Evolutionary conservation across 2,329 filamentous ascomycete genomes (phyloP).

Genomic region (Neurospora sp.): DNA sequence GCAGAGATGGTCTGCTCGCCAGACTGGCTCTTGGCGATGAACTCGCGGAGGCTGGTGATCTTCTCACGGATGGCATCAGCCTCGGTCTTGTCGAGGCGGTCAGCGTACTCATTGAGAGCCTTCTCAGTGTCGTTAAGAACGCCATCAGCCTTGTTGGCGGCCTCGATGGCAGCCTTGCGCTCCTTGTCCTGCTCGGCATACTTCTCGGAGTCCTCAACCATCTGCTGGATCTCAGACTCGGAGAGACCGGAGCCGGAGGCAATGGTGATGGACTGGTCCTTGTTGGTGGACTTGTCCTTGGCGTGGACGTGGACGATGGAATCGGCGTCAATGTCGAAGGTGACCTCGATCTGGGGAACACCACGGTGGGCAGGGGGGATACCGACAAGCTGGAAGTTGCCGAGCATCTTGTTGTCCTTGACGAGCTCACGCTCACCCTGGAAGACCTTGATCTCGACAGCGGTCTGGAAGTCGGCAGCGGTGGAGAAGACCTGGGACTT

Average conservation of each 20-base stretch:
- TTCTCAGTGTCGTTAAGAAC: slow-evolving; percentile 97
- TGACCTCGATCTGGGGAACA: slow-evolving; percentile 94
- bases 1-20: slow-evolving; percentile 80
- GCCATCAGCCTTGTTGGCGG: slow-evolving; percentile 93
- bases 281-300: slow-evolving; percentile 98
- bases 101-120: slow-evolving; percentile 91
- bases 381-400: slow-evolving; percentile 98
- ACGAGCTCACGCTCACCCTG: slow-evolving; percentile 99
- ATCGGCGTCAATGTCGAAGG: slow-evolving; percentile 97
- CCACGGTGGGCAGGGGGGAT: slow-evolving; percentile 94
- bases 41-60: slow-evolving; percentile 75
- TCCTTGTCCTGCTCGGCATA: slow-evolving; percentile 93
- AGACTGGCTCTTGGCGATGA: slow-evolving; percentile 87
- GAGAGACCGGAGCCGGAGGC: slow-evolving; percentile 95
- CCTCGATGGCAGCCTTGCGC: slow-evolving; percentile 89
- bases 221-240: slow-evolving; percentile 86
- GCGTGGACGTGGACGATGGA: slow-evolving; percentile 96
- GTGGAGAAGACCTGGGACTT: slow-evolving; percentile 98
- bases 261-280: slow-evolving; percentile 99
- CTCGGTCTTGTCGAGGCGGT: slow-evolving; percentile 95
- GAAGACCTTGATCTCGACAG: slow-evolving; percentile 99
- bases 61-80: slow-evolving; percentile 89
- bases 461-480: slow-evolving; percentile 94
- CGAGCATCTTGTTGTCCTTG: slow-evolving; percentile 95
- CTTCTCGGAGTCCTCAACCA: slow-evolving; percentile 97